A percentile compares a stretch with the other conserved stretches of the same genome.
phyloP scores from a whole-genome alignment of 2,329 filamentous ascomycete genomes.

The Colletotrichum higginsianum region DNA sequence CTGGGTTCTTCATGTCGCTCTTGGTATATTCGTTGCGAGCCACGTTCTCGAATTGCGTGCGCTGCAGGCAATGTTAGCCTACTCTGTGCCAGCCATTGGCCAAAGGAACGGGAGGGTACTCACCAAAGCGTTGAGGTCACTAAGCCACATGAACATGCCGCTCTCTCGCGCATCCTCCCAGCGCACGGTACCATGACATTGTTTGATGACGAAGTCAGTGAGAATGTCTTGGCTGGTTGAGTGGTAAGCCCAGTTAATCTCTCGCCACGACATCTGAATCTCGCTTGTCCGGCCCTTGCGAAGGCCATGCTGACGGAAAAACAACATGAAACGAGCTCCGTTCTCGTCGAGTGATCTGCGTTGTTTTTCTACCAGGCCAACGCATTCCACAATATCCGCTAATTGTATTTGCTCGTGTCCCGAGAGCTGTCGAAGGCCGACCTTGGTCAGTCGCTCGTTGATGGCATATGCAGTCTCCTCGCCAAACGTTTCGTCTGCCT shows the following conservation, averaged over 20 bases:
- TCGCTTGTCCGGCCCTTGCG: conserved; percentile 76
- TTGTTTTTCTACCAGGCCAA: conserved; percentile 87
- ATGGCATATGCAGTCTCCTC: conserved; percentile 79
- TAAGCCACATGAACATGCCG: conserved; percentile 96
- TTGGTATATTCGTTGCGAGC: conserved; percentile 95
- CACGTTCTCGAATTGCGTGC: conserved; percentile 87
- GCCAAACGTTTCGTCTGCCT: conserved; percentile 76
- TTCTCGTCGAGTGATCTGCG: conserved; percentile 92
- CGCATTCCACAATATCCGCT: conserved; percentile 87
- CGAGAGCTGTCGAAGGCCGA: conserved; percentile 84
- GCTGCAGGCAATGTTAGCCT: conserved; percentile 58
- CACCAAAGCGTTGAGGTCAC: conserved; percentile 82
- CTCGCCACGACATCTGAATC: conserved; percentile 80
- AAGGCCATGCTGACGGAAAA: conserved; percentile 86
- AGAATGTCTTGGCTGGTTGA: conserved; percentile 91
- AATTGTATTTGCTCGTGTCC: conserved; percentile 89
- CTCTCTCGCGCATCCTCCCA: conserved; percentile 91
- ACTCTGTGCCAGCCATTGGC: background rate
- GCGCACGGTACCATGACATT: conserved; percentile 83
- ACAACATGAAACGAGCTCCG: conserved; percentile 87
- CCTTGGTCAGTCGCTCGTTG: conserved; percentile 81
- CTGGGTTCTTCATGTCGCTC: conserved; percentile 87
- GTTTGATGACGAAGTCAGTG: conserved; percentile 83
- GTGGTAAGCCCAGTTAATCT: conserved; percentile 90
- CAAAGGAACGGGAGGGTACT: conserved; percentile 49